Base-by-base conservation (phyloP, 305 asterid species). In the Fraxinus angustifolia region DNA sequence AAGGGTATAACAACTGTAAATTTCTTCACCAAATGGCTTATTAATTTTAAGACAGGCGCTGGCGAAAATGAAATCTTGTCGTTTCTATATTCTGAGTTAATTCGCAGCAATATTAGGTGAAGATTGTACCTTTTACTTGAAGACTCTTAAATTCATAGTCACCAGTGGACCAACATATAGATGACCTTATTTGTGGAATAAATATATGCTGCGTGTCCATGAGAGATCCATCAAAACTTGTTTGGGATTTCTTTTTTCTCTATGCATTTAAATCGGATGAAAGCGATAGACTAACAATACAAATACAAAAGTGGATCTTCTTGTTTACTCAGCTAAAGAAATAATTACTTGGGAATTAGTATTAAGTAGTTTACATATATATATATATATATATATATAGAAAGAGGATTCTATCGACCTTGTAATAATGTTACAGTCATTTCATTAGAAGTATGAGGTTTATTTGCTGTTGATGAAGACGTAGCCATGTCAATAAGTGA, bases 351-450 rank as follows among this genome's bases (percentile, higher is more conserved):
- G 1, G 56, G 56, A 12, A 50, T 16, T 50, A 50, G 8, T 50
- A 50, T 16, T 16, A n/a, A 50, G 4, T 50, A 16, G 1, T 4
- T 16, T 16, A 50, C 2, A 38, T 1, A 8, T 8, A 36, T 1
- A 7, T 7, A 38, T 1, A 8, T 8, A 36, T 1, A 7, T 7
- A 38, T 36, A 6, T 36, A 36, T 1, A 6, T 33, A 6, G 19
- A 14, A 28, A 33, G n/a, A 72, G 40, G 76, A 7, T 30, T 19
- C n/a, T 84, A 88, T 75, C 88, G 78, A 16, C 88, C 91, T 0
- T 82, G 79, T 75, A 86, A 79, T 82, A 81, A 35, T 34, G 88
- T 86, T 38, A 84, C 45, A 0, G 91, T 88, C 2, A 86, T 75
- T 33, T 85, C 87, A 31, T 78, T 79, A 10, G 88, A 58, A 81